Base-by-base conservation (phyloP, 2,329 filamentous ascomycete species). In the Fusarium protoensiforme region DNA sequence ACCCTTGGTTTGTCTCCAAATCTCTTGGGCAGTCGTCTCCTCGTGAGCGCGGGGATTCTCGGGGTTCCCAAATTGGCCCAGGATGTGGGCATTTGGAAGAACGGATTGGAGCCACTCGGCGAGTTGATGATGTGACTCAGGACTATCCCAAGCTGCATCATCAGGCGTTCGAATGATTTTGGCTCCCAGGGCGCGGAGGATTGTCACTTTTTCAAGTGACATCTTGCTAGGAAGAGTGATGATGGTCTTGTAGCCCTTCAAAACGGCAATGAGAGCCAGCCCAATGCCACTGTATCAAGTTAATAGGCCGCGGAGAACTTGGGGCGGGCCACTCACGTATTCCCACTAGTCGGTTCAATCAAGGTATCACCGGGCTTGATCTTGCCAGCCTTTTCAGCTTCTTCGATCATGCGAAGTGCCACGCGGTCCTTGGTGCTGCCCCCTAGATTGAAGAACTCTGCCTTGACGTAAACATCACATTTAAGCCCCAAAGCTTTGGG, bases 201-300 rank as follows among this genome's bases (percentile, higher is more conserved):
- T 95, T 2, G 95, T 92, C 36, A 98, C 96, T 84, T 98, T 98
- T 85, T 98, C 96, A 38, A 94, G 93, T 4, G 94, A 98, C 96
- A 98, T 98, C 88, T 98, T 98, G 85, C 98, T 96, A 39, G 96
- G 96, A 41, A 98, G 90, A 8, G 96, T 98, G 82, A 98, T 98
- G 84, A 98, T 98, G 41, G 94, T 96, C 84, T 95, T 95, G 88
- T 98, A 98, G 74, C 95, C 96, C 86, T 98, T 98, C 79, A 98
- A 92, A 16, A 96, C 95, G 61, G 91, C 95, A n/a, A 98, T 95
- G 41, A 98, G 90, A 22, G 96, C 96, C 51, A 98, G 88, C 18
- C 96, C 96, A 75, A 98, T 98, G 73, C 96, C 96, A 58, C 85
- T 87, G 61, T 5, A 20, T 16, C 16, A 20, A 22, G 20, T 36